Conservation (phyloP, 78 protist species). For the Dictyostelium intermedium region DNA sequence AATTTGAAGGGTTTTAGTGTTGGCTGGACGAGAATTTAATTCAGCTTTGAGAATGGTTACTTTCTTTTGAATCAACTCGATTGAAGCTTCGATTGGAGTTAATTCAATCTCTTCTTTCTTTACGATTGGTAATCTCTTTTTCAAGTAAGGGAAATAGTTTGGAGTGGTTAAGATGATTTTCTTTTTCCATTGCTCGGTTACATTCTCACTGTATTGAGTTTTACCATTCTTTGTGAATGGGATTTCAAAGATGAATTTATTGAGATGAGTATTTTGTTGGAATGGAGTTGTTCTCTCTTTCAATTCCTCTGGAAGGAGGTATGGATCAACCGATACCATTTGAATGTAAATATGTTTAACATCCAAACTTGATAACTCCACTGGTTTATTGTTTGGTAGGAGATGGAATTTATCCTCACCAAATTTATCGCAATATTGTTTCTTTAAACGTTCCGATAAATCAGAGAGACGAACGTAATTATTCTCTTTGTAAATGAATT, state of each 20-base stretch:
- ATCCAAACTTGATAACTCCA: not conserved
- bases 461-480: slow-evolving; percentile 54
- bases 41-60: slow-evolving; percentile 10
- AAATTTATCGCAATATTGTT: slow-evolving; percentile 60
- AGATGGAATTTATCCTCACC: slow-evolving; percentile 68
- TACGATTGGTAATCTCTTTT: slow-evolving; percentile 47
- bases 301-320: slow-evolving; percentile 36
- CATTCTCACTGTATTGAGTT: slow-evolving; percentile 25
- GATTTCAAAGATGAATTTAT: slow-evolving; percentile 64
- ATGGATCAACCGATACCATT: slow-evolving; percentile 57
- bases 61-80: slow-evolving; percentile 69
- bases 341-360: slow-evolving; percentile 46
- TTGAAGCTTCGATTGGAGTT: slow-evolving; percentile 79
- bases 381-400: slow-evolving; percentile 65
- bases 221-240: slow-evolving; percentile 77
- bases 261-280: slow-evolving; percentile 62
- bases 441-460: slow-evolving; percentile 52
- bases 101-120: slow-evolving; percentile 67
- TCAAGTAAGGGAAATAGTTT: slow-evolving; percentile 75
- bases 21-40: slow-evolving; percentile 5
- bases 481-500: slow-evolving; percentile 70
- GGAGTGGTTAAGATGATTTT: slow-evolving; percentile 56
- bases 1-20: slow-evolving; percentile 77
- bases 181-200: slow-evolving; percentile 72
- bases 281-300: slow-evolving; percentile 29